Percentiles rank a stretch among this genome's conserved stretches.
phyloP scores from a whole-genome alignment of 1,139 yeast genomes.

The Scheffersomyces illinoinensis region DNA sequence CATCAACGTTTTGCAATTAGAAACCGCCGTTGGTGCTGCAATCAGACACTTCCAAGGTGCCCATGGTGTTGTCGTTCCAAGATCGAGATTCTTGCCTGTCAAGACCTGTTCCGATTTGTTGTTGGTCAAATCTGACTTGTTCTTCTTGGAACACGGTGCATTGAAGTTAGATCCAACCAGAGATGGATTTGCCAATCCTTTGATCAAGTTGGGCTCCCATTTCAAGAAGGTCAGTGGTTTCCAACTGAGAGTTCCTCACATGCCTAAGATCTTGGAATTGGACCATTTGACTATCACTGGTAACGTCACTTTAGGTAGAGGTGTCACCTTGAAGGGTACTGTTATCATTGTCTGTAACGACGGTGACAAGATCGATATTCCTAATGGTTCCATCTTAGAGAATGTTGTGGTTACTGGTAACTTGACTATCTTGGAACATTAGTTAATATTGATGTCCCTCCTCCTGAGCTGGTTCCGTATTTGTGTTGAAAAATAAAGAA shows the following conservation, averaged over 20 bases:
- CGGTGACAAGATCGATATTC: slow-evolving; percentile 95
- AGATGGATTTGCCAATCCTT: slow-evolving; percentile 86
- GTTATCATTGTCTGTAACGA: slow-evolving; percentile 97
- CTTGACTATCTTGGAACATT: slow-evolving; percentile 93
- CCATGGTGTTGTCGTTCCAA: slow-evolving; percentile 97
- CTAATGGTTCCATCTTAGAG: slow-evolving; percentile 91
- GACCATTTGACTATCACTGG: slow-evolving; percentile 98
- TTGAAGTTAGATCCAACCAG: slow-evolving; percentile 80
- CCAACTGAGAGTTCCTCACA: slow-evolving; percentile 87
- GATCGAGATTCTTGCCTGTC: slow-evolving; percentile 96
- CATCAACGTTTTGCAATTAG: slow-evolving; percentile 87
- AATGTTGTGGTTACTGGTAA: slow-evolving; percentile 97
- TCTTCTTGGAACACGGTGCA: slow-evolving; percentile 89
- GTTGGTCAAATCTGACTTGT: slow-evolving; percentile 94
- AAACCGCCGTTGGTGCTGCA: slow-evolving; percentile 99
- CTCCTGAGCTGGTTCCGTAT: neutral
- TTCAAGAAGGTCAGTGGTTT: slow-evolving; percentile 94
- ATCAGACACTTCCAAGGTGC: slow-evolving; percentile 94
- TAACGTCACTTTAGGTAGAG: slow-evolving; percentile 88
- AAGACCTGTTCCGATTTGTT: slow-evolving; percentile 94
- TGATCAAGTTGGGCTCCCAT: slow-evolving; percentile 93
- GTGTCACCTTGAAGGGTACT: slow-evolving; percentile 91
- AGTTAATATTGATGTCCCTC: slow-evolving; percentile 10
- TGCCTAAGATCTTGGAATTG: slow-evolving; percentile 93
- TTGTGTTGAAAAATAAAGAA: neutral